These are phyloP conservation scores for Yamadazyma songkhlaensis DNA, from an alignment of 1,139 yeast species.

Conservation along the genomic window DNA sequence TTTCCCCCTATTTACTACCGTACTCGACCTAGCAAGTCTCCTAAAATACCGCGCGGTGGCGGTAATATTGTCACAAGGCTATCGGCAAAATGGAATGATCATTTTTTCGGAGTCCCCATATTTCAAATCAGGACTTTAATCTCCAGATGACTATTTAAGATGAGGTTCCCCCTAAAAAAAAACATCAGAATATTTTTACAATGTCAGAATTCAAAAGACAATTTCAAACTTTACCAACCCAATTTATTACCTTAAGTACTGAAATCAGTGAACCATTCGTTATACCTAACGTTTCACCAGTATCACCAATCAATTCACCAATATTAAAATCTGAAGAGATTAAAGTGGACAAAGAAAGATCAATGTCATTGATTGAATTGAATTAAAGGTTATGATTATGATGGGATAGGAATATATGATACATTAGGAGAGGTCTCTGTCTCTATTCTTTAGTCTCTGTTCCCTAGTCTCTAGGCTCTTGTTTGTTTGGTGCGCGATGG, in stretches of 20 bases:
- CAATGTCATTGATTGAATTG: conserved; percentile 27
- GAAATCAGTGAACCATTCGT: conserved; percentile 61
- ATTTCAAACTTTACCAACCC: conserved; percentile 14
- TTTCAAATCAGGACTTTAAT: conserved; percentile 7
- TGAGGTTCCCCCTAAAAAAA: background rate
- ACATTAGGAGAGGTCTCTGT: background rate
- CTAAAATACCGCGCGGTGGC: background rate
- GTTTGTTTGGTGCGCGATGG: too few species aligned
- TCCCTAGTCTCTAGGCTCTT: too few species aligned
- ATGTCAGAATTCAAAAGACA: conserved; percentile 15
- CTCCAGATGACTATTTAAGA: conserved; percentile 4
- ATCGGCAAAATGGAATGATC: conserved; percentile 3
- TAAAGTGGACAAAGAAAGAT: conserved; percentile 17
- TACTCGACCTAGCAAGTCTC: too few species aligned
- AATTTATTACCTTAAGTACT: conserved; percentile 52
- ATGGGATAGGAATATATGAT: conserved; percentile 1
- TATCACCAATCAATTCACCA: conserved; percentile 56
- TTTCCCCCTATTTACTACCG: too few species aligned
- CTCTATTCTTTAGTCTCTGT: too few species aligned
- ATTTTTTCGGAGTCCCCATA: conserved; percentile 6
- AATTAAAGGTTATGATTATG: conserved; percentile 12
- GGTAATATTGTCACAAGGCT: background rate
- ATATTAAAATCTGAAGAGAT: conserved; percentile 8
- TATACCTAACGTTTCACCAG: conserved; percentile 63
- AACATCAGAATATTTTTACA: background rate